phyloP scores from a whole-genome alignment of 371 early-diverging fungal species.

The Massospora cicadina region DNA sequence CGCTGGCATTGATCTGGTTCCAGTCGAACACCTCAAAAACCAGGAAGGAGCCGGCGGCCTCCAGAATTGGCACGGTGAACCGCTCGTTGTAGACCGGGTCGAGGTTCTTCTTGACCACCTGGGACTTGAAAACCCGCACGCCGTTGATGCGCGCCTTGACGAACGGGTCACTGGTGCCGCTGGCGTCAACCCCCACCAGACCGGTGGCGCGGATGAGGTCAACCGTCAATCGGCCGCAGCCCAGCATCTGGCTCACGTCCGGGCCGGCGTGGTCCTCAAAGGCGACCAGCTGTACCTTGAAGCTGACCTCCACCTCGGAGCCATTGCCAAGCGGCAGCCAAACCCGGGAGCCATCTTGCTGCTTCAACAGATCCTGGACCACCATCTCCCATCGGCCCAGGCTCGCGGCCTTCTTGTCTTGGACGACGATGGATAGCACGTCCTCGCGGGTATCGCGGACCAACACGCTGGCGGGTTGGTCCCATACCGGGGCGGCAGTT shows the following conservation, averaged over 20 bases:
- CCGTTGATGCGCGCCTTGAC: conserved; percentile 26
- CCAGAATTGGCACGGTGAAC: conserved; percentile 26
- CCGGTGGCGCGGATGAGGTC: background rate
- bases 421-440: background rate
- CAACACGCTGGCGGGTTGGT: background rate
- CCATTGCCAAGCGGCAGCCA: background rate
- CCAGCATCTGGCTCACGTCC: background rate
- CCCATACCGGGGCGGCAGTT: conserved; percentile 3
- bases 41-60: background rate
- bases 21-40: conserved; percentile 6
- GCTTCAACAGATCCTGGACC: background rate
- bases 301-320: background rate
- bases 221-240: background rate
- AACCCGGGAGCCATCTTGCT: background rate
- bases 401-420: background rate
- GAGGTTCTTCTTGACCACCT: conserved; percentile 46
- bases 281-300: background rate
- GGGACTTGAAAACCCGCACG: conserved; percentile 42
- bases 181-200: conserved; percentile 4
- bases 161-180: conserved; percentile 31
- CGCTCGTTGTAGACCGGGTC: conserved; percentile 46
- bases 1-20: conserved; percentile 5
- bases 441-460: background rate
- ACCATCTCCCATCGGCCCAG: background rate
- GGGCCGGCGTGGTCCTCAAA: background rate